phyloP scores from a whole-genome alignment of 2,329 filamentous ascomycete genomes.

The Penicillium sp. region DNA sequence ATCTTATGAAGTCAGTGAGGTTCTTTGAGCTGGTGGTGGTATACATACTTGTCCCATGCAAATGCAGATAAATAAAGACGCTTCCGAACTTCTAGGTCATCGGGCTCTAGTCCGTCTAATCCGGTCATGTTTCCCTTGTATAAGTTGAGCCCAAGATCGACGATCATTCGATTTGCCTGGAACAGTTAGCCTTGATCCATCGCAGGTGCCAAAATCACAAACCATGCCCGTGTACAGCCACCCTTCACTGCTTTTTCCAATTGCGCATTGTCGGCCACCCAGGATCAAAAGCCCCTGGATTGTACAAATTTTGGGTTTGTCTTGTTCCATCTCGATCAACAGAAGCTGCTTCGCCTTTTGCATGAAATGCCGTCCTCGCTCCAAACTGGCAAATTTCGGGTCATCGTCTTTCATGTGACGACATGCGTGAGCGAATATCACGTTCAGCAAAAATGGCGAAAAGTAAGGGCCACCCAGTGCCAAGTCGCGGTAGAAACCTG shows the following conservation, averaged over 20 bases:
- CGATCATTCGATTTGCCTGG: slow-evolving; percentile 23
- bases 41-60: slow-evolving; percentile 21
- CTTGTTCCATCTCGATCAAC: slow-evolving; percentile 14
- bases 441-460: slow-evolving; percentile 21
- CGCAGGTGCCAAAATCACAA: neutral
- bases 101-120: slow-evolving; percentile 16
- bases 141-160: slow-evolving; percentile 16
- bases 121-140: neutral
- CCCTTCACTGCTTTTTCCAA: slow-evolving; percentile 22
- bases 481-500: slow-evolving; percentile 24
- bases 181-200: neutral
- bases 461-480: slow-evolving; percentile 22
- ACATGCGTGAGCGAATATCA: slow-evolving; percentile 22
- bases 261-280: slow-evolving; percentile 22
- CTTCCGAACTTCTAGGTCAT: slow-evolving; percentile 21
- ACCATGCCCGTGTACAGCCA: slow-evolving; percentile 27
- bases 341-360: slow-evolving; percentile 17
- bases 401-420: slow-evolving; percentile 20
- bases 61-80: slow-evolving; percentile 19
- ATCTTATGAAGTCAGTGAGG: neutral
- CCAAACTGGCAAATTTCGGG: slow-evolving; percentile 5
- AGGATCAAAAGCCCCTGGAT: slow-evolving; percentile 24
- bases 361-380: slow-evolving; percentile 18
- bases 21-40: neutral
- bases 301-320: slow-evolving; percentile 20